Percentiles rank a stretch among this genome's conserved stretches.
These are phyloP conservation scores for Mycena pura DNA, from an alignment of 768 basidiomycete genomes.

Conservation along the genomic window DNA sequence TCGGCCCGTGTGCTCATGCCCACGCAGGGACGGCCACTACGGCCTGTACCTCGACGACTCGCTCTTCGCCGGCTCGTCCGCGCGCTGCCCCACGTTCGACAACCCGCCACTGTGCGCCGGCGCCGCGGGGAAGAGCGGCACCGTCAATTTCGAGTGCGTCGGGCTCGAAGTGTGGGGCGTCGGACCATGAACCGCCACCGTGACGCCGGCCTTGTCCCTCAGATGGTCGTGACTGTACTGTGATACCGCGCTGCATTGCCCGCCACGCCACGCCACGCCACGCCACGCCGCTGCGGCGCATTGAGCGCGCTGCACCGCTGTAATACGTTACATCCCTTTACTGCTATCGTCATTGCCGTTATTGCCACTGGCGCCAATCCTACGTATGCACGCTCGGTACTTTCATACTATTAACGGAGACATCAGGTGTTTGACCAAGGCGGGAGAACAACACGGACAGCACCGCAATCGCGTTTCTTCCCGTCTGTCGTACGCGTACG, in stretches of 20 bases:
- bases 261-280: too few relatives aligned
- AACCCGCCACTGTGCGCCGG: constrained; percentile 81
- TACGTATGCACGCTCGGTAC: too few relatives aligned
- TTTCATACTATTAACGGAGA: too few relatives aligned
- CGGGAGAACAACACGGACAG: too few relatives aligned
- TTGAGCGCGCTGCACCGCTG: too few relatives aligned
- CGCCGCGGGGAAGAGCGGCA: constrained; percentile 52
- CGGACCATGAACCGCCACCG: constrained; percentile 50
- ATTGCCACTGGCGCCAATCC: neutral
- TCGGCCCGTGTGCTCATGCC: neutral
- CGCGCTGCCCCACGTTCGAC: constrained; percentile 83
- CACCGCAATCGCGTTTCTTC: too few relatives aligned
- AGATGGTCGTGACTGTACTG: neutral
- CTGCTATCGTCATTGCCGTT: constrained; percentile 12
- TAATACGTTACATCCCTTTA: too few relatives aligned
- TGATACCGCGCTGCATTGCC: too few relatives aligned
- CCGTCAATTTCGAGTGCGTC: constrained; percentile 84
- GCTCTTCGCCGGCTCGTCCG: constrained; percentile 84
- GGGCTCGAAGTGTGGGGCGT: constrained; percentile 93
- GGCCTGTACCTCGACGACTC: constrained; percentile 88
- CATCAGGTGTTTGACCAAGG: too few relatives aligned
- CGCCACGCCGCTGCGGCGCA: too few relatives aligned
- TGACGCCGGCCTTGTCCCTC: neutral
- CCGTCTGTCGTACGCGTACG: too few relatives aligned
- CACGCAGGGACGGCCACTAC: constrained; percentile 80